phyloP scores from a whole-genome alignment of 1,284 basidiomycete genomes.

The Schizophyllum commune region DNA sequence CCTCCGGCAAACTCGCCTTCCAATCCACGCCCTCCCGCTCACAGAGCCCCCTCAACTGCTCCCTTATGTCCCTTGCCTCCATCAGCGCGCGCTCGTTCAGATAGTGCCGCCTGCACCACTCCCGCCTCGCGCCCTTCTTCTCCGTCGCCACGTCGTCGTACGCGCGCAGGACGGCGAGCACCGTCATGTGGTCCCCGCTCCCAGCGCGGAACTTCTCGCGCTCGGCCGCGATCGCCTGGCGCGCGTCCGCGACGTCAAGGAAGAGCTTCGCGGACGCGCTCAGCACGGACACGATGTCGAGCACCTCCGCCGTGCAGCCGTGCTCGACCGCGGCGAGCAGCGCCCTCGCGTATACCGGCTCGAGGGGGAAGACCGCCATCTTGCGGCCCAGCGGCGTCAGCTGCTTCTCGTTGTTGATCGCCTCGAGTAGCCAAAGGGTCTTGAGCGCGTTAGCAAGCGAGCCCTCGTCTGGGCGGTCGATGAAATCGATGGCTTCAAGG shows the following conservation, averaged over 20 bases:
- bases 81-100: conserved; percentile 81
- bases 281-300: conserved; percentile 62
- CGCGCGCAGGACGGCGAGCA: conserved; percentile 63
- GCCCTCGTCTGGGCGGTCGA: conserved; percentile 85
- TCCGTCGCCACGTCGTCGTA: conserved; percentile 41
- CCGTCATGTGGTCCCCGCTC: conserved; percentile 76
- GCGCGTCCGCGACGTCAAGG: conserved; percentile 45
- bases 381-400: conserved; percentile 55
- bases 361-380: conserved; percentile 68
- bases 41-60: conserved; percentile 72
- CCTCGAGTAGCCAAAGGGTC: conserved; percentile 40
- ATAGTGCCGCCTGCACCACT: conserved; percentile 81
- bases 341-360: conserved; percentile 42
- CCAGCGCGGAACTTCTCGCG: conserved; percentile 63
- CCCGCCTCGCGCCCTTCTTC: conserved; percentile 40
- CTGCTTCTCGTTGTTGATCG: conserved; percentile 43
- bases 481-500: conserved; percentile 13
- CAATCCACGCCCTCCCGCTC: conserved; percentile 55
- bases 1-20: conserved; percentile 41
- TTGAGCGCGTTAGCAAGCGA: conserved; percentile 24
- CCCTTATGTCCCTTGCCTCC: conserved; percentile 79
- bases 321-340: conserved; percentile 39
- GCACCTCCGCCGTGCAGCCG: conserved; percentile 54
- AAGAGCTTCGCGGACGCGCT: conserved; percentile 51
- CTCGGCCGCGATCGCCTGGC: conserved; percentile 51